Evolutionary conservation across 2,329 filamentous ascomycete genomes (phyloP).

Genomic region (Pleurostoma richardsiae): DNA sequence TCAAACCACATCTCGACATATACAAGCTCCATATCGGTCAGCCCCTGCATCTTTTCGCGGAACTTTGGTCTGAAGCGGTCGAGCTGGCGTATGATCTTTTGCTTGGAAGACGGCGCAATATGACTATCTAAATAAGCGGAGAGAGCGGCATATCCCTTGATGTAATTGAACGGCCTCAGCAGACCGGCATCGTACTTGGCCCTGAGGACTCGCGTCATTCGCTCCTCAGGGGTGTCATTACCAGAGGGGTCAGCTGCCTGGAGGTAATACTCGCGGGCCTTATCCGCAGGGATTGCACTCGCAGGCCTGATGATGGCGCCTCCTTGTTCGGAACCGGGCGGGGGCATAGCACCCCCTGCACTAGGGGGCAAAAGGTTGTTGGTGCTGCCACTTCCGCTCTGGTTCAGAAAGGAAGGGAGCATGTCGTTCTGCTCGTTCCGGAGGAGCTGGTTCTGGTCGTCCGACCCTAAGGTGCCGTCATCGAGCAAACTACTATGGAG

Average conservation of each 20-base stretch:
- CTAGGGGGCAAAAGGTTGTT: conserved; percentile 14
- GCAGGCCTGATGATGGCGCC: conserved; percentile 56
- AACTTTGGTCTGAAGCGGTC: conserved; percentile 95
- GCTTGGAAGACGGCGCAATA: conserved; percentile 74
- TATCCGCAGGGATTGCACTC: conserved; percentile 61
- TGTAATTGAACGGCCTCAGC: conserved; percentile 96
- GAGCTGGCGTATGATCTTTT: conserved; percentile 87
- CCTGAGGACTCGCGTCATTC: conserved; percentile 89
- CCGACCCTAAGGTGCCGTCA: conserved; percentile 66
- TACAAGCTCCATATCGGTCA: conserved; percentile 92
- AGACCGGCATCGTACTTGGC: conserved; percentile 96
- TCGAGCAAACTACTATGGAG: conserved; percentile 87
- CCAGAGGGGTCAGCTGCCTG: conserved; percentile 93
- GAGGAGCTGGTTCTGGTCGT: conserved; percentile 51
- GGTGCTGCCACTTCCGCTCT: conserved; percentile 17
- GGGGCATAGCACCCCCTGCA: conserved; percentile 25
- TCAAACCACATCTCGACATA: conserved; percentile 99
- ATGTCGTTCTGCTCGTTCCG: conserved; percentile 40
- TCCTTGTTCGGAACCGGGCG: conserved; percentile 37
- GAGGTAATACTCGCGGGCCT: conserved; percentile 87
- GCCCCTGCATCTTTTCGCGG: conserved; percentile 83
- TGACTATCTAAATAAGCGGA: conserved; percentile 90
- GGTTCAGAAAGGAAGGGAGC: conserved; percentile 43
- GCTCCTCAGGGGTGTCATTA: conserved; percentile 78
- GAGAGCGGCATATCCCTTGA: conserved; percentile 88